Base-by-base conservation (phyloP, 1,284 basidiomycete genomes). In the Lentinula novae-zelandiae region DNA sequence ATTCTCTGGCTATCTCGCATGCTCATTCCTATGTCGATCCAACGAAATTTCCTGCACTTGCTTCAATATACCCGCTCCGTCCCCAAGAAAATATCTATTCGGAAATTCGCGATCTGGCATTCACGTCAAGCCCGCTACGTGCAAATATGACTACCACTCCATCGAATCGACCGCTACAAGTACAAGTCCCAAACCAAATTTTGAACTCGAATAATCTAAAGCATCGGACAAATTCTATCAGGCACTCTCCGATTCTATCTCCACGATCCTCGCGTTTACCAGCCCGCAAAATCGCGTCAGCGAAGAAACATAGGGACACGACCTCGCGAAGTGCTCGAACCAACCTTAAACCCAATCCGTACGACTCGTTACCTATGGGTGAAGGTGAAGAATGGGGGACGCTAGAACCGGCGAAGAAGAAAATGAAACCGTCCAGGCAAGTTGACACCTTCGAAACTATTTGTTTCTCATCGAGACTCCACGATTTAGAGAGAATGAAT, bases 351-450 rank as follows among this genome's bases (percentile, higher is more conserved):
- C 74, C 6, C 8, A 20, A 46, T 20, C 44, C 76, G 5, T 79
- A 84, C 51, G 60, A 67, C 6, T 75, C 72, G 59, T 63, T 68
- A 2, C 58, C 64, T 2, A 63, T 70, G 1, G 79, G 83, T 58
- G 68, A 74, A 0, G 83, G 84, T 58, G 75, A 76, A 53, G 67
- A 70, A 34, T 83, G 82, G 82, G 77, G 75, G 27, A 84, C 83
- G 4, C 65, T 82, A 12, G 72, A 73, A 2, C 22, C 60, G 5
- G 69, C 70, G 15, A 79, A 75, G 67, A 56, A 56, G 42, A 78
- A 71, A 61, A 62, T 38, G 2, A 76, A 70, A 38, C 44, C 6
- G 44, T 46, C 15, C 44, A 49, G 56, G 67, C 71, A 69, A 42
- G 51, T 27, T 51, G 10, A 57, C 17, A 20, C 17, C 40, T n/a